Base-by-base conservation (phyloP, 371 early-diverging fungal species). In the Mortierella polycephala region DNA sequence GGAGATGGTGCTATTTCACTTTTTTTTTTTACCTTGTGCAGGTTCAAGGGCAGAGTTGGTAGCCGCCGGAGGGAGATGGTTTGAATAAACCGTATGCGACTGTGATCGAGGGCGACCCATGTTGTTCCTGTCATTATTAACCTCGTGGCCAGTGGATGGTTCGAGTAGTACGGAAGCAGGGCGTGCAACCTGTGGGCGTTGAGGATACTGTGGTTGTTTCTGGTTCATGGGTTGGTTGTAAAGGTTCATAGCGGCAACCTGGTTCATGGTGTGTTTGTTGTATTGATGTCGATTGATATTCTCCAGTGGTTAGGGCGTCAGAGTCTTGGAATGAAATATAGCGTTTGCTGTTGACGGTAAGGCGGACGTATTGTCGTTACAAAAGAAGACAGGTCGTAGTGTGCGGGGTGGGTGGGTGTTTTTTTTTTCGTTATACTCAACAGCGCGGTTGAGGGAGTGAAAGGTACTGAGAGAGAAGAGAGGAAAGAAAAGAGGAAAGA, bases 71-170 rank as follows among this genome's bases (percentile, higher is more conserved):
- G 74, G 74, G 4, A 64, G 20, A 30, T 74, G 68, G 55, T 12
- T 68, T 20, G 74, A 64, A 14, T 74, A 68, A 45, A 56, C 57
- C 1, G 65, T 57, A 12, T 69, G 74, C 5, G 74, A 74, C 42
- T 74, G 74, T 3, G 74, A 74, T 45, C 74, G 68, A 52, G 74
- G 69, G 6, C 74, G 74, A 5, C 58, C 63, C 20, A 2, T 47
- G 4, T 0, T 47, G 12, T 18, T 41, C n/a, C 56, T 49, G 40
- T 52, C 23, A 13, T 51, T 41, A 16, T 65, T 62, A 0, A 40
- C 20, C 13, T 67, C 64, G n/a, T 44, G 37, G 1, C 46, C 53
- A 21, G 44, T 64, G 1, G 74, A 67, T 2, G 74, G 63, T 45
- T 73, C 74, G 10, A 60, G 55, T 1, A 67, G 46, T 10, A 73